Conservation (phyloP, 2,329 filamentous ascomycete genomes). For the Monosporascus ibericus region DNA sequence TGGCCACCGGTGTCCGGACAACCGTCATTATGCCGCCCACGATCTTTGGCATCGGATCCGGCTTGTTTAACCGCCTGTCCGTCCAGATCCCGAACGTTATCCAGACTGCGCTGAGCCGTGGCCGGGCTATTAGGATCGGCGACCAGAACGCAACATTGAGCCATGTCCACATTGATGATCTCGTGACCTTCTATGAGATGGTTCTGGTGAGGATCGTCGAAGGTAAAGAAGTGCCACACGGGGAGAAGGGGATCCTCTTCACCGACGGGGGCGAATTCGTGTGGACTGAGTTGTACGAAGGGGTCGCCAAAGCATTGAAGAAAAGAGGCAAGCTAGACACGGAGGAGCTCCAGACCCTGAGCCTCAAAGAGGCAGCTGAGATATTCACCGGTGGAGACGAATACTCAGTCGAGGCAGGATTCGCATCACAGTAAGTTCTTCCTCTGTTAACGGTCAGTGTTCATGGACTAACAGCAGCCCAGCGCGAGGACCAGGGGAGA, state of each 20-base stretch:
- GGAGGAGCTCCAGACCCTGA: neutral
- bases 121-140: conserved; percentile 27
- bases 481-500: neutral
- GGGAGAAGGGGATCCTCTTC: conserved; percentile 37
- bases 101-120: conserved; percentile 11
- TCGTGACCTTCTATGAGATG: conserved; percentile 34
- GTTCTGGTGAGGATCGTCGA: conserved; percentile 27
- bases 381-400: neutral
- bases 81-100: conserved; percentile 29
- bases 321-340: neutral
- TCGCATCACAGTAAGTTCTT: neutral
- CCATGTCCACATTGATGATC: conserved; percentile 39
- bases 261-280: conserved; percentile 31
- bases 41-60: conserved; percentile 40
- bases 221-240: conserved; percentile 25
- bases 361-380: neutral
- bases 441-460: neutral
- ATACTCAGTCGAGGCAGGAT: neutral
- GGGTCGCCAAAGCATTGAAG: conserved; percentile 25
- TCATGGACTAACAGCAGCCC: neutral
- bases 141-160: conserved; percentile 35
- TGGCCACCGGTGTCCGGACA: conserved; percentile 34
- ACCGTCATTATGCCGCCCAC: conserved; percentile 39
- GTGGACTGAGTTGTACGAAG: conserved; percentile 32
- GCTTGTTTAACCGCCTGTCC: conserved; percentile 32